Percentiles rank a stretch among this genome's conserved stretches.
Evolutionary conservation across 768 basidiomycete genomes (phyloP).

Genomic region (Lactarius hatsudake): DNA sequence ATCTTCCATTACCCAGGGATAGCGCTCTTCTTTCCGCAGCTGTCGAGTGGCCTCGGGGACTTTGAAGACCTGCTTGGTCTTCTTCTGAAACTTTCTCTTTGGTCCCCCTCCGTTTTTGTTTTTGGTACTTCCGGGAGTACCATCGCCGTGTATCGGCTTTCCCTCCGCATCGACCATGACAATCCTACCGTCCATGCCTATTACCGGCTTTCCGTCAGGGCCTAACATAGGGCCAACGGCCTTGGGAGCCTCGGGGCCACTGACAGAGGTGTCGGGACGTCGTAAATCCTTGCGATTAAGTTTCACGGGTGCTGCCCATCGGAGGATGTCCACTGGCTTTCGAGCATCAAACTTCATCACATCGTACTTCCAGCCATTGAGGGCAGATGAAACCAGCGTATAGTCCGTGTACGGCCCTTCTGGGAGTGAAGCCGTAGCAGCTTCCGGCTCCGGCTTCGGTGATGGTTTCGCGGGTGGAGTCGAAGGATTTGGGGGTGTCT

Average conservation of each 20-base stretch:
- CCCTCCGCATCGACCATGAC: slow-evolving; percentile 84
- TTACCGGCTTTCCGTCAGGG: slow-evolving; percentile 78
- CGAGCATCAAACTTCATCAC: slow-evolving; percentile 88
- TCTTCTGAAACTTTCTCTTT: slow-evolving; percentile 79
- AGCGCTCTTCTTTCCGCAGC: slow-evolving; percentile 79
- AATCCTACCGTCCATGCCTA: slow-evolving; percentile 69
- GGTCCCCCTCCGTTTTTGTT: slow-evolving; percentile 33
- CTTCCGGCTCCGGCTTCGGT: slow-evolving; percentile 20
- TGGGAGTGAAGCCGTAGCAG: slow-evolving; percentile 41
- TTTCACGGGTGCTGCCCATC: slow-evolving; percentile 75
- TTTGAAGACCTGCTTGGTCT: slow-evolving; percentile 77
- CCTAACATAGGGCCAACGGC: slow-evolving; percentile 76
- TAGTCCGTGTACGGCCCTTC: slow-evolving; percentile 73
- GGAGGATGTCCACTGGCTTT: slow-evolving; percentile 63
- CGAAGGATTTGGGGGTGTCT: slow-evolving; percentile 18
- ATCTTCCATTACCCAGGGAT: slow-evolving; percentile 93
- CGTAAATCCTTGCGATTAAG: slow-evolving; percentile 83
- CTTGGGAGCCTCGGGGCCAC: slow-evolving; percentile 37
- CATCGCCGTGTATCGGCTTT: slow-evolving; percentile 54
- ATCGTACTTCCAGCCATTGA: slow-evolving; percentile 89
- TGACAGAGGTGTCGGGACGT: slow-evolving; percentile 42
- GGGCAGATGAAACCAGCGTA: slow-evolving; percentile 71
- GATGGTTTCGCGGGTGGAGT: slow-evolving; percentile 19
- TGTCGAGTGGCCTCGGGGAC: slow-evolving; percentile 76
- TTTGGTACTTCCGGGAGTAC: slow-evolving; percentile 45